Conservation (phyloP, 2,329 filamentous ascomycete genomes). For the Fusarium sp. region DNA sequence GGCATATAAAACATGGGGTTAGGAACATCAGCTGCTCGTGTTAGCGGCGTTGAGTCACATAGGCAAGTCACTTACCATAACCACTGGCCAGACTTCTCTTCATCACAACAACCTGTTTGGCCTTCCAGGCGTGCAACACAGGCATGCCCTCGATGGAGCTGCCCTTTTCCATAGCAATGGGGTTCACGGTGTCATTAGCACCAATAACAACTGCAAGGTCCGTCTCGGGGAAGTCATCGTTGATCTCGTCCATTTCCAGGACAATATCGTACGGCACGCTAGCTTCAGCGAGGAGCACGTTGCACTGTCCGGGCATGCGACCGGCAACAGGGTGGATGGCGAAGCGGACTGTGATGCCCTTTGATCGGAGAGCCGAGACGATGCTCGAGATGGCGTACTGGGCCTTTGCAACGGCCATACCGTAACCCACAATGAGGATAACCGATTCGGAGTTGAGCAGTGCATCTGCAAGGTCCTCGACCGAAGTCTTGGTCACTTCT, state of each 20-base stretch:
- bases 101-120: slow-evolving; percentile 92
- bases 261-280: slow-evolving; percentile 92
- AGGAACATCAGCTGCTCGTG: slow-evolving; percentile 76
- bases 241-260: slow-evolving; percentile 96
- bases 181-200: slow-evolving; percentile 93
- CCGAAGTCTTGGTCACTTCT: slow-evolving; percentile 78
- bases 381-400: slow-evolving; percentile 92
- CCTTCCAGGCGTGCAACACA: slow-evolving; percentile 92
- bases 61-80: slow-evolving; percentile 68
- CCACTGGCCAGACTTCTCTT: slow-evolving; percentile 90
- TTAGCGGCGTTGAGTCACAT: slow-evolving; percentile 24
- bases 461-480: slow-evolving; percentile 83
- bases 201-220: slow-evolving; percentile 90
- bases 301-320: slow-evolving; percentile 93
- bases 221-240: slow-evolving; percentile 87
- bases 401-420: slow-evolving; percentile 94
- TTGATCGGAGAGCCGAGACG: slow-evolving; percentile 75
- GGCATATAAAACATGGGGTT: slow-evolving; percentile 97
- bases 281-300: slow-evolving; percentile 88
- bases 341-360: slow-evolving; percentile 84
- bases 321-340: slow-evolving; percentile 92
- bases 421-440: slow-evolving; percentile 91
- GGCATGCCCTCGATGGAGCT: slow-evolving; percentile 93
- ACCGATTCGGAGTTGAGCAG: slow-evolving; percentile 82
- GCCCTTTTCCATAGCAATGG: slow-evolving; percentile 84